Base-by-base conservation (phyloP, 345 rosid species). In the Eucalyptus curtisii region DNA sequence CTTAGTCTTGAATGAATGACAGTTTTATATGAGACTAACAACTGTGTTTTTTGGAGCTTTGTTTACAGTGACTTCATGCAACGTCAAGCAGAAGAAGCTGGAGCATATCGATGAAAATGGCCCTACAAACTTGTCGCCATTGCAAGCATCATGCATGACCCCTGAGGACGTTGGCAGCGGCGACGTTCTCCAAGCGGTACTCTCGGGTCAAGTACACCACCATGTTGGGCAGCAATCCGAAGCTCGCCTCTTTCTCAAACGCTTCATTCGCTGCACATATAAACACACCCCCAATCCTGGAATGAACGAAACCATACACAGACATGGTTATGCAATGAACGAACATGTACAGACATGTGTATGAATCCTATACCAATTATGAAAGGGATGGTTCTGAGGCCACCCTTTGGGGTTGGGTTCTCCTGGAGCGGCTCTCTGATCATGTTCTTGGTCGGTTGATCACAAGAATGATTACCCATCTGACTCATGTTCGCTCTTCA, bases 61-160 rank as follows among this genome's bases (percentile, higher is more conserved):
- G 16, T 86, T 89, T 49, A 45, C 90, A 92, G 95, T 94, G 93
- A 93, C 92, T 86, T 90, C 92, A 81, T 92, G 94, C 91, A 87
- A 89, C 76, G 87, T 88, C 84, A 80, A 89, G 79, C 87, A 88
- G 9, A 90, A 90, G 49, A 95, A 88, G 93, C 96, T 95, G 88
- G 97, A 96, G 90, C 92, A 95, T 90, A 95, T 97, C 82, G 99
- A 97, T 16, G 99, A 97, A 91, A 93, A 96, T 88, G 91, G 90
- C 57, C 91, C 95, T 45, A 92, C 98, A 13, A 90, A 87, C 86
- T 93, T 93, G 91, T 91, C 49, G 37, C 90, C 87, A 49, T 25
- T 11, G 37, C 82, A 86, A 16, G 45, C 90, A 17, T 88, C 91
- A 2, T 91, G 91, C 47, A 85, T 91, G 79, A 92, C 94, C 64